Evolutionary conservation across 2,329 filamentous ascomycete genomes (phyloP).

Genomic region (Trichoderma endophyticum): DNA sequence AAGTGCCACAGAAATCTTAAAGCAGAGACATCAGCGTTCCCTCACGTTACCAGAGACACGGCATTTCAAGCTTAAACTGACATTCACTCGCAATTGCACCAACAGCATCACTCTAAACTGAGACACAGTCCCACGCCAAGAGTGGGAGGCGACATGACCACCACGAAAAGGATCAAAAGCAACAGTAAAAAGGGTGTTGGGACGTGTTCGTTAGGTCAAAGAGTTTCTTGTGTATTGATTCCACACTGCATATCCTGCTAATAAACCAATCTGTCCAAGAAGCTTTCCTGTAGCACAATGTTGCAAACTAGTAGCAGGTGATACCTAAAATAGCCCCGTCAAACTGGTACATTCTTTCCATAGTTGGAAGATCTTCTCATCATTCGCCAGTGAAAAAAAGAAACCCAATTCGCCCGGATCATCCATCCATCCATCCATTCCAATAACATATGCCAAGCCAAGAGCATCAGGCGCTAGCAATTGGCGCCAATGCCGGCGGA

Average conservation of each 20-base stretch:
- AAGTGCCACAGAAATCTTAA: neutral
- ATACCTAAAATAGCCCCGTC: neutral
- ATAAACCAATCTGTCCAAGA: neutral
- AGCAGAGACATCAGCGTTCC: neutral
- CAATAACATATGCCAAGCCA: constrained; percentile 16
- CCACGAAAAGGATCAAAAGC: neutral
- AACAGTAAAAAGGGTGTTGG: neutral
- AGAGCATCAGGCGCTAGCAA: neutral
- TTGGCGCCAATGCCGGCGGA: neutral
- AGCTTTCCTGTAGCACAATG: neutral
- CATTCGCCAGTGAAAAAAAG: constrained; percentile 2
- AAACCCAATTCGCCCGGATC: neutral
- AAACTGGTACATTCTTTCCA: constrained; percentile 9
- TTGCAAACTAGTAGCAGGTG: neutral
- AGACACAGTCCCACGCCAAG: constrained; percentile 1
- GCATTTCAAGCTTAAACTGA: constrained; percentile 19
- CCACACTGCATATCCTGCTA: neutral
- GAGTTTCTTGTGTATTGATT: neutral
- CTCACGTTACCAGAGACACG: neutral
- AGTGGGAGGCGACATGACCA: neutral
- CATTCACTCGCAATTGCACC: neutral
- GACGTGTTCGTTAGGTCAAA: neutral
- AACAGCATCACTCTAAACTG: neutral
- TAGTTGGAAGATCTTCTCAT: neutral
- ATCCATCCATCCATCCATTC: constrained; percentile 8